phyloP scores from a whole-genome alignment of 495 filamentous ascomycete species.

The Xylaria bambusicola region DNA sequence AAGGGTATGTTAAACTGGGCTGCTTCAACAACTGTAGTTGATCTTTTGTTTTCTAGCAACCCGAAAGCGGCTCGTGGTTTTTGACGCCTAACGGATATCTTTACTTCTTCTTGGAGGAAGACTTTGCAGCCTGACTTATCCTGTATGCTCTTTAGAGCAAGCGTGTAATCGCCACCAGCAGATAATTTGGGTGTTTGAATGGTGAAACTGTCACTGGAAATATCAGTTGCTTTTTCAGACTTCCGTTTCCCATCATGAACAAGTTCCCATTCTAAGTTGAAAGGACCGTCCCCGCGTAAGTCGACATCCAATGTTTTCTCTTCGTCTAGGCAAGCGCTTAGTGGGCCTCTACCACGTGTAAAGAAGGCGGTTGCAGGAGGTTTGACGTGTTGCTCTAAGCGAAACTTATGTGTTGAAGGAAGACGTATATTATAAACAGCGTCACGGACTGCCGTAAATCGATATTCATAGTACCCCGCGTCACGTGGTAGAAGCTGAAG shows the following conservation, averaged over 20 bases:
- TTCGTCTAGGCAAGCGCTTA: conserved; percentile 79
- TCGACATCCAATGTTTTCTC: conserved; percentile 69
- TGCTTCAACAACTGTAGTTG: conserved; percentile 72
- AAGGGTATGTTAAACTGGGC: conserved; percentile 73
- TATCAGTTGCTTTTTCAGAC: conserved; percentile 63
- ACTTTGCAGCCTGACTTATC: conserved; percentile 85
- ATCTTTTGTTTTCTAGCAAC: conserved; percentile 72
- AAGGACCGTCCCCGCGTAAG: conserved; percentile 80
- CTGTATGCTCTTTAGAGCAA: conserved; percentile 79
- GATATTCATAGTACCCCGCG: conserved; percentile 85
- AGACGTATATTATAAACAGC: conserved; percentile 64
- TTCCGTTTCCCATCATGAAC: conserved; percentile 85
- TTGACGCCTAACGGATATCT: conserved; percentile 82
- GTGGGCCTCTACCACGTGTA: conserved; percentile 49
- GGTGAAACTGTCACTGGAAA: conserved; percentile 59
- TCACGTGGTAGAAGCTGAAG: conserved; percentile 78
- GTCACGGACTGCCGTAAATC: conserved; percentile 78
- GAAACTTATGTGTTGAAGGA: conserved; percentile 40
- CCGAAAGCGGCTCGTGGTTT: conserved; percentile 84
- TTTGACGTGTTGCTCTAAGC: conserved; percentile 88
- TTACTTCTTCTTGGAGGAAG: conserved; percentile 75
- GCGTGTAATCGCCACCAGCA: conserved; percentile 82
- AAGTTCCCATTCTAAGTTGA: conserved; percentile 89
- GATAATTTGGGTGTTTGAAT: conserved; percentile 73
- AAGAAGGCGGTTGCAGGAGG: conserved; percentile 83